These are phyloP conservation scores for Microcos paniculata DNA, from an alignment of 345 rosid genomes.

Conservation along the genomic window DNA sequence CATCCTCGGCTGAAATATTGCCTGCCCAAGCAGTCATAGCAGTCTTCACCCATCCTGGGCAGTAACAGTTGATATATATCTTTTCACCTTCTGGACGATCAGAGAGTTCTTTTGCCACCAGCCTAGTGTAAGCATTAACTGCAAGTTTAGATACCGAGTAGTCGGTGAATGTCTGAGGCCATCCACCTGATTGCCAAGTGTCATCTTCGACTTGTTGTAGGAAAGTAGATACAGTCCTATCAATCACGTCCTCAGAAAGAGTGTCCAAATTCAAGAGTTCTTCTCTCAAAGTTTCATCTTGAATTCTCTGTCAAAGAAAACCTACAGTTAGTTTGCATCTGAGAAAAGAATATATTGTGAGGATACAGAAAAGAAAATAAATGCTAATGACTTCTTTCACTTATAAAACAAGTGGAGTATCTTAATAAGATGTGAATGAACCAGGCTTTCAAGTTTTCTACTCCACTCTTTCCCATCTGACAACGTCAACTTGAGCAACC, in stretches of 20 bases:
- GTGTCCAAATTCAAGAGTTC: slow-evolving; percentile 53
- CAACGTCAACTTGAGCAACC: no score
- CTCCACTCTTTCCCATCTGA: no score
- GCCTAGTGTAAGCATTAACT: slow-evolving; percentile 72
- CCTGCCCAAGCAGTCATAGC: slow-evolving; percentile 97
- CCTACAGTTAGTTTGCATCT: not conserved
- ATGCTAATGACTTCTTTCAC: no score
- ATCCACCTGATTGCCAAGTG: slow-evolving; percentile 78
- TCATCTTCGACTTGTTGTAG: slow-evolving; percentile 75
- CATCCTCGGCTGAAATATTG: slow-evolving; percentile 70
- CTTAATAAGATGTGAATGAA: no score
- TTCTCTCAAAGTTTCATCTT: slow-evolving; percentile 53
- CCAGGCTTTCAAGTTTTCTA: no score
- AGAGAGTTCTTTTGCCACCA: slow-evolving; percentile 55
- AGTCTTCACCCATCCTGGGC: slow-evolving; percentile 99
- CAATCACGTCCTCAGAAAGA: slow-evolving; percentile 67
- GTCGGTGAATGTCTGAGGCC: slow-evolving; percentile 86
- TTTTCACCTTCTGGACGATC: slow-evolving; percentile 74
- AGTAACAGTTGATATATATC: slow-evolving; percentile 79
- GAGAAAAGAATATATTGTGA: not conserved
- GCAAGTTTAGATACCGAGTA: slow-evolving; percentile 90
- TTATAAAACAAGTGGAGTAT: no score
- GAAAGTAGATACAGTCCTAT: slow-evolving; percentile 56
- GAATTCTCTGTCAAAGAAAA: slow-evolving; percentile 56
- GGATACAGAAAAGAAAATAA: not conserved